Conservation (phyloP, 352 stramenopile species). For the Pythium aphanidermatum region DNA sequence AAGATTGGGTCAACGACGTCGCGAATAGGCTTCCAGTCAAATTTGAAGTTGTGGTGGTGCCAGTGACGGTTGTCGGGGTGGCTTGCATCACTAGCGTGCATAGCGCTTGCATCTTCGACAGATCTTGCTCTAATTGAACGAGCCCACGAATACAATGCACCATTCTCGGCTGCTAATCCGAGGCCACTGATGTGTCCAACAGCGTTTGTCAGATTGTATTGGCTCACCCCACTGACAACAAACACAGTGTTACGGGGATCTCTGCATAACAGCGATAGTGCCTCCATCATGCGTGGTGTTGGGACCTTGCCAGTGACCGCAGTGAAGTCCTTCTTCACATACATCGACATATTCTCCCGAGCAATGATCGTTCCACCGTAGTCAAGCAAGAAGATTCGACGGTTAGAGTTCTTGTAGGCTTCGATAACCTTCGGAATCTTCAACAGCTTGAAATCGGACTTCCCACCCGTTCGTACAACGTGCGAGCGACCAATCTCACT, state of each 20-base stretch:
- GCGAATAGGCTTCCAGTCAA: conserved; percentile 91
- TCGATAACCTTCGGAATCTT: conserved; percentile 76
- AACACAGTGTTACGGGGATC: conserved; percentile 96
- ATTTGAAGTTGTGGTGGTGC: conserved; percentile 77
- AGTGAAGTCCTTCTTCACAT: conserved; percentile 95
- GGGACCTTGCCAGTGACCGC: conserved; percentile 92
- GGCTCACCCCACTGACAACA: conserved; percentile 94
- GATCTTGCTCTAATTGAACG: conserved; percentile 44
- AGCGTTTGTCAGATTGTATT: conserved; percentile 86
- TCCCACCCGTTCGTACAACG: conserved; percentile 52
- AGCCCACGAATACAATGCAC: conserved; percentile 90
- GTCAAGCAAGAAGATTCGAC: conserved; percentile 95
- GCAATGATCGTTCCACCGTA: conserved; percentile 97
- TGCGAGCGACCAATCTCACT: conserved; percentile 73
- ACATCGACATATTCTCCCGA: conserved; percentile 91
- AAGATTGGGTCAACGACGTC: conserved; percentile 90
- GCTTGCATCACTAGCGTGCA: conserved; percentile 11
- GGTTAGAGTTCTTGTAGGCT: conserved; percentile 78
- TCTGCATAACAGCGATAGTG: conserved; percentile 79
- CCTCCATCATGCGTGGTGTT: conserved; percentile 82
- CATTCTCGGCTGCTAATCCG: conserved; percentile 93
- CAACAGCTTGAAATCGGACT: conserved; percentile 81
- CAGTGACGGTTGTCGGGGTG: conserved; percentile 41
- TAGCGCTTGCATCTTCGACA: conserved; percentile 25
- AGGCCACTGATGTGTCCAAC: conserved; percentile 92